phyloP scores from a whole-genome alignment of 805 yeast genomes.

The Myxozyma monticola region DNA sequence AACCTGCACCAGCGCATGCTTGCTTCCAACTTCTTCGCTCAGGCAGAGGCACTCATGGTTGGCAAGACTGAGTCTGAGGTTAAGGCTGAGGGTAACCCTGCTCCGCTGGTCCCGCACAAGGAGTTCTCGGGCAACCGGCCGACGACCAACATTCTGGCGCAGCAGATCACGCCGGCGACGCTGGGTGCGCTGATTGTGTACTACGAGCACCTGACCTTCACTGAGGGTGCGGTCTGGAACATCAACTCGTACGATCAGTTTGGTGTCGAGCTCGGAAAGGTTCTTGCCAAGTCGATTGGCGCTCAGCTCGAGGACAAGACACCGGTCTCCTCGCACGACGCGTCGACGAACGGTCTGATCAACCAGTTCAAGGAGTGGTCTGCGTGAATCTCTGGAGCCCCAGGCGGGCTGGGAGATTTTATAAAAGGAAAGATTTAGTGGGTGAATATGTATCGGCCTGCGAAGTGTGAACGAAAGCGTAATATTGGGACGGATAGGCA shows the following conservation, averaged over 20 bases:
- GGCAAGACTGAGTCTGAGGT: constrained; percentile 79
- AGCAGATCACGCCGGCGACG: constrained; percentile 93
- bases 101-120: constrained; percentile 89
- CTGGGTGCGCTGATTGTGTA: constrained; percentile 95
- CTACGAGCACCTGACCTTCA: constrained; percentile 96
- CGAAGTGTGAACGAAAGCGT: no score
- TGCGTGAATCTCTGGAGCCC: constrained; percentile 1
- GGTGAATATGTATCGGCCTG: no score
- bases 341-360: constrained; percentile 87
- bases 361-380: constrained; percentile 82
- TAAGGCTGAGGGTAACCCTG: constrained; percentile 83
- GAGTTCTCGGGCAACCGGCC: constrained; percentile 98
- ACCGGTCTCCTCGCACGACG: constrained; percentile 72
- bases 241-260: constrained; percentile 99
- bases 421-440: no score
- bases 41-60: constrained; percentile 95
- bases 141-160: constrained; percentile 93
- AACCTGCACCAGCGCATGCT: constrained; percentile 96
- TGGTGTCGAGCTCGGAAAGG: constrained; percentile 99
- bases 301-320: constrained; percentile 71
- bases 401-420: no score
- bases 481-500: no score
- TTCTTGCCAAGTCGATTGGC: constrained; percentile 92
- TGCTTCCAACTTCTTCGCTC: constrained; percentile 99
- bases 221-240: constrained; percentile 99